Evolutionary conservation across 2,329 filamentous ascomycete genomes (phyloP).

Genomic region (Trichocomaceae sp.): DNA sequence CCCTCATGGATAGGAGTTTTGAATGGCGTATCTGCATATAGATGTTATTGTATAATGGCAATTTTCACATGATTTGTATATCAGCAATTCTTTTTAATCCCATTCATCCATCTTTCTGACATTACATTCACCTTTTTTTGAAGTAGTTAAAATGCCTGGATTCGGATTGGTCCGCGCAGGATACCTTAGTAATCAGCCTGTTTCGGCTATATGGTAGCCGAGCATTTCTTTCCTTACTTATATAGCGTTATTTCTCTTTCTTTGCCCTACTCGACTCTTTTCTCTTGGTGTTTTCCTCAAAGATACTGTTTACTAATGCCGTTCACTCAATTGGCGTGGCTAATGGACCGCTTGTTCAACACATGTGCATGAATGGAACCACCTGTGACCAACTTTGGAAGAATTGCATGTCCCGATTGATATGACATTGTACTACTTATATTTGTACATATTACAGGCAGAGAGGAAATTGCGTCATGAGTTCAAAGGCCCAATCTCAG

Average conservation of each 20-base stretch:
- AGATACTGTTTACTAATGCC: conserved; percentile 5
- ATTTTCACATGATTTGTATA: not conserved
- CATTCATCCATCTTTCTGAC: too few species aligned
- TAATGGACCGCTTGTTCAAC: not conserved
- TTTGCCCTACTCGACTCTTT: not conserved
- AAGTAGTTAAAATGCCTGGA: too few species aligned
- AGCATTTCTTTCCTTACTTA: not conserved
- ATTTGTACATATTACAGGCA: not conserved
- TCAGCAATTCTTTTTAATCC: not conserved
- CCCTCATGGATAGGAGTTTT: conserved; percentile 12
- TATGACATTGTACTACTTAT: not conserved
- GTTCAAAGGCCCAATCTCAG: conserved; percentile 6
- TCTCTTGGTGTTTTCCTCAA: not conserved
- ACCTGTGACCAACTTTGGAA: not conserved
- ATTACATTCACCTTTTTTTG: too few species aligned
- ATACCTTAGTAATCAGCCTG: not conserved
- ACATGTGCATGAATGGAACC: not conserved
- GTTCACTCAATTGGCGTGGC: conserved; percentile 6
- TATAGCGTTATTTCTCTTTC: not conserved
- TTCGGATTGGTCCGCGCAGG: too few species aligned
- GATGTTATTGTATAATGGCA: not conserved
- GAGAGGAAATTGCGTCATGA: not conserved
- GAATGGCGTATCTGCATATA: conserved; percentile 6
- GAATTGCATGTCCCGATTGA: not conserved
- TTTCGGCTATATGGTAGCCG: conserved; percentile 12